Evolutionary conservation across 164 flowering plant species (phyloP).

Genomic region (Dillenia turbinata): DNA sequence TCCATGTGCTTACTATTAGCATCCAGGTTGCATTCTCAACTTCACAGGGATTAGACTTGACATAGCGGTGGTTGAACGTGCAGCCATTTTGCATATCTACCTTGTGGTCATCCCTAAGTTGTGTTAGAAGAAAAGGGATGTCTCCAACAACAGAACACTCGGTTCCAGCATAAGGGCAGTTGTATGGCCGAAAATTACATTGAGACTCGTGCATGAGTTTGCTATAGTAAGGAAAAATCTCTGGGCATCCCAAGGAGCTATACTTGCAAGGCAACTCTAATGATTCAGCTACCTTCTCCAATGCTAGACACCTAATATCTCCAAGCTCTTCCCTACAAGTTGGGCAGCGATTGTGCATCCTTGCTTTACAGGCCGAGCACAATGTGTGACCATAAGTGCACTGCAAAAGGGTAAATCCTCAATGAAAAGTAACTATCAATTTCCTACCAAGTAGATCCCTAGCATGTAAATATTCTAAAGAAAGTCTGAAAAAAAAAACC

Average conservation of each 20-base stretch:
- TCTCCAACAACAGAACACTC: constrained; percentile 30
- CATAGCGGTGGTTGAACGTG: constrained; percentile 34
- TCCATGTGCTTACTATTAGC: constrained; percentile 20
- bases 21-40: constrained; percentile 34
- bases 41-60: constrained; percentile 29
- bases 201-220: constrained; percentile 49
- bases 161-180: constrained; percentile 54
- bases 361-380: constrained; percentile 56
- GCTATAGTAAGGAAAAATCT: constrained; percentile 50
- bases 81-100: constrained; percentile 30
- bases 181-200: constrained; percentile 55
- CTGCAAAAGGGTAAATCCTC: constrained; percentile 23
- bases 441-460: too few relatives aligned
- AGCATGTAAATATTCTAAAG: too few relatives aligned
- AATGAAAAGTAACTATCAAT: too few relatives aligned
- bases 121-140: constrained; percentile 21
- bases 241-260: constrained; percentile 40
- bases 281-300: constrained; percentile 57
- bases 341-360: constrained; percentile 57
- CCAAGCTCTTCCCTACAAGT: constrained; percentile 66
- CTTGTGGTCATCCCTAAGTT: constrained; percentile 27
- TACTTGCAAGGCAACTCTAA: constrained; percentile 55
- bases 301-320: constrained; percentile 51
- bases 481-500: too few relatives aligned
- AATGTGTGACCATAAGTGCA: constrained; percentile 62